Percentiles rank a stretch among this genome's conserved stretches.
phyloP scores from a whole-genome alignment of 1,139 yeast species.

The Geotrichum reessii region DNA sequence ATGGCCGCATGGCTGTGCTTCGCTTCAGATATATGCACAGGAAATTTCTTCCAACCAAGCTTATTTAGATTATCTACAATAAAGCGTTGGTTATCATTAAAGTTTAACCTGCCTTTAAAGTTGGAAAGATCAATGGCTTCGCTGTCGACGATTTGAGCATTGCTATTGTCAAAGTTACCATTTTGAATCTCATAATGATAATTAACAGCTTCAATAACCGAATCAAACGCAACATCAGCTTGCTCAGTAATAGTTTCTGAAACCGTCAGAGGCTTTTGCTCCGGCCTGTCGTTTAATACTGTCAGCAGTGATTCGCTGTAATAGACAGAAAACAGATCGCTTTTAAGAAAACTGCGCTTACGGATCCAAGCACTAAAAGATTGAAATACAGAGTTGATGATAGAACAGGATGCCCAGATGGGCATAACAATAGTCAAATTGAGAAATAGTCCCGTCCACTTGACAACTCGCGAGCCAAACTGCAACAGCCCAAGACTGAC shows the following conservation, averaged over 20 bases:
- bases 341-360: constrained; percentile 20
- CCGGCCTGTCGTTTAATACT: neutral
- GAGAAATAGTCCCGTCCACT: constrained; percentile 20
- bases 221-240: constrained; percentile 48
- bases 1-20: constrained; percentile 75
- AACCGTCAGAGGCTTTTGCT: constrained; percentile 14
- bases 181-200: neutral
- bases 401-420: constrained; percentile 34
- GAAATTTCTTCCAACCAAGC: constrained; percentile 63
- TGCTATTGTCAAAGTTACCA: neutral
- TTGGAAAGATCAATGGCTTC: neutral
- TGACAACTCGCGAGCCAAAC: constrained; percentile 10
- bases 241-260: constrained; percentile 41
- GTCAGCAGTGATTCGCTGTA: constrained; percentile 10
- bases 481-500: constrained; percentile 13
- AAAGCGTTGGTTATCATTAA: constrained; percentile 40
- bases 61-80: constrained; percentile 55
- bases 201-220: constrained; percentile 30
- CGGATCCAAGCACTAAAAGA: constrained; percentile 26
- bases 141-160: neutral
- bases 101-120: neutral
- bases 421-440: constrained; percentile 31
- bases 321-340: constrained; percentile 5
- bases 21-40: constrained; percentile 61
- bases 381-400: constrained; percentile 33